phyloP scores from a whole-genome alignment of 805 yeast species.

The Helenozyma baotianmanensis region DNA sequence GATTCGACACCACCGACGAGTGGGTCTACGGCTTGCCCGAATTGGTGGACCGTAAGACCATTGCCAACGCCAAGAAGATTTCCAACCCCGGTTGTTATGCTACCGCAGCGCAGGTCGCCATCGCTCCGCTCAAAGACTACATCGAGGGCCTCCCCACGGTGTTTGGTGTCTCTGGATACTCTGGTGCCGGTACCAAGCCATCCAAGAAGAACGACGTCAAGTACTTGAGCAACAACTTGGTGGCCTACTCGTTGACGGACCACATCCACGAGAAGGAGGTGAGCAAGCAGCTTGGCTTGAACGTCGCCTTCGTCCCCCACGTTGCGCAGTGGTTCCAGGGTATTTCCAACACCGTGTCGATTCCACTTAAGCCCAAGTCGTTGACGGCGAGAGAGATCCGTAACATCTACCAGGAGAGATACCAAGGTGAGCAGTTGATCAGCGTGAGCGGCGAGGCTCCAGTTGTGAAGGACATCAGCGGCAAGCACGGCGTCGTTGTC shows the following conservation, averaged over 20 bases:
- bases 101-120: constrained; percentile 94
- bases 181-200: constrained; percentile 99
- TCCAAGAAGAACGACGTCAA: constrained; percentile 88
- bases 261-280: constrained; percentile 96
- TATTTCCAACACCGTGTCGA: constrained; percentile 83
- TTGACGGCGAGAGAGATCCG: constrained; percentile 79
- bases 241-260: constrained; percentile 94
- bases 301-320: constrained; percentile 91
- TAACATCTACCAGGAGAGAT: constrained; percentile 81
- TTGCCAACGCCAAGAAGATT: constrained; percentile 71
- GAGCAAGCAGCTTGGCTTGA: constrained; percentile 68
- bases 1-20: constrained; percentile 82
- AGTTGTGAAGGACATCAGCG: constrained; percentile 82
- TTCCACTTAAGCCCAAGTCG: constrained; percentile 68
- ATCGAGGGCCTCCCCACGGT: constrained; percentile 72
- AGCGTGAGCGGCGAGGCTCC: constrained; percentile 91
- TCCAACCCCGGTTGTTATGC: constrained; percentile 99
- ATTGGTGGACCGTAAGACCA: constrained; percentile 60
- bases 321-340: constrained; percentile 99
- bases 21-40: constrained; percentile 98
- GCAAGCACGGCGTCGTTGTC: constrained; percentile 89
- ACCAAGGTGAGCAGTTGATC: constrained; percentile 80
- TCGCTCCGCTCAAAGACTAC: constrained; percentile 76
- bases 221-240: constrained; percentile 72
- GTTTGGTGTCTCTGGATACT: constrained; percentile 96